Conservation (phyloP, 106 monocot genomes). For the Dendrobium nobile region DNA sequence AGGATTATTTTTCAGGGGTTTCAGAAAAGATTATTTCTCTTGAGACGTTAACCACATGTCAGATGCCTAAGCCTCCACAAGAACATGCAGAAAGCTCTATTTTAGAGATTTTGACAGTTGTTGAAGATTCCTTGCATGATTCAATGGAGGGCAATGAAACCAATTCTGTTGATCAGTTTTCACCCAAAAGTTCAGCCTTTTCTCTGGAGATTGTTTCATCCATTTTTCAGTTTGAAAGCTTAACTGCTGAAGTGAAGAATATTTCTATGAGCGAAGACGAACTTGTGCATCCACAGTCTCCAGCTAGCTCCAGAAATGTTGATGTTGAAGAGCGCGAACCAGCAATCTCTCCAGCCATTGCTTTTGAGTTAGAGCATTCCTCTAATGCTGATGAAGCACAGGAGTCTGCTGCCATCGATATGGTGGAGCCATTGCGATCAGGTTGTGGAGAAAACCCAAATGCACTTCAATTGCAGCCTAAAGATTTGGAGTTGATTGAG, state of each 20-base stretch:
- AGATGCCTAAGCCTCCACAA: slow-evolving; percentile 14
- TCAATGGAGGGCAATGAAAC: slow-evolving; percentile 7
- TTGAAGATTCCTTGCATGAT: slow-evolving; percentile 11
- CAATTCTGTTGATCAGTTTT: slow-evolving; percentile 16
- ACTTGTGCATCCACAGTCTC: neutral
- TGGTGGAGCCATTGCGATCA: neutral
- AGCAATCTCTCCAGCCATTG: neutral
- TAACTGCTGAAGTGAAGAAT: neutral
- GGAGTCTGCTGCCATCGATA: slow-evolving; percentile 7
- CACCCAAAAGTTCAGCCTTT: neutral
- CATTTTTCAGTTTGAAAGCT: slow-evolving; percentile 2
- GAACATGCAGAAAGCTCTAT: neutral
- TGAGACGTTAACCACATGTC: slow-evolving; percentile 10
- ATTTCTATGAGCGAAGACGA: neutral
- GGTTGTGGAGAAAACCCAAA: neutral
- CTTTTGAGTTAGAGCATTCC: slow-evolving; percentile 12
- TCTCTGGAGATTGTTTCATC: slow-evolving; percentile 2
- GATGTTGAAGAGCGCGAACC: neutral
- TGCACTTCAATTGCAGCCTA: slow-evolving; percentile 1
- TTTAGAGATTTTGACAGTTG: slow-evolving; percentile 1
- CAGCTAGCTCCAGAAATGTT: neutral
- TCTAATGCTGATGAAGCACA: slow-evolving; percentile 8
- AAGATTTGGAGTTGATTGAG: neutral
- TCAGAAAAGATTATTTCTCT: neutral
- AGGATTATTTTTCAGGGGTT: slow-evolving; percentile 5